Evolutionary conservation across 1,284 basidiomycete genomes (phyloP).

Genomic region (Irpex rosettiformis): DNA sequence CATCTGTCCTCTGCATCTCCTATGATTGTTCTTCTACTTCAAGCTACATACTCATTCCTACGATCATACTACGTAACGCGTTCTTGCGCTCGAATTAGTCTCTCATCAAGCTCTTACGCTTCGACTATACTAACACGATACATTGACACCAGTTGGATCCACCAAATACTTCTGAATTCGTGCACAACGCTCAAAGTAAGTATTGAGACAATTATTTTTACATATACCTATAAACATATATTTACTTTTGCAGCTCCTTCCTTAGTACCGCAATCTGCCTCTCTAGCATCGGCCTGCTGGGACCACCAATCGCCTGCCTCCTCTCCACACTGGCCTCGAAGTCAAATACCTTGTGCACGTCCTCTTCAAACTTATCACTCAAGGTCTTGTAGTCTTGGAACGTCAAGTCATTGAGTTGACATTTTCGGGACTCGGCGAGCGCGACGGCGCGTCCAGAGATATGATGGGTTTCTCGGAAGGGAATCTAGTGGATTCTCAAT

Average conservation of each 20-base stretch:
- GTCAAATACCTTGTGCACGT: conserved; percentile 82
- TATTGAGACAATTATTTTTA: no score
- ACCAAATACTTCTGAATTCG: no score
- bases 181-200: no score
- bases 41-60: no score
- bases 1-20: no score
- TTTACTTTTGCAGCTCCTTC: conserved; percentile 33
- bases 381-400: conserved; percentile 78
- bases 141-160: no score
- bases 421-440: conserved; percentile 81
- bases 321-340: conserved; percentile 97
- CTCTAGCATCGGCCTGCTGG: conserved; percentile 81
- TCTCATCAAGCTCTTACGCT: no score
- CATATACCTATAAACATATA: no score
- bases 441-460: conserved; percentile 96
- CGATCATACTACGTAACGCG: no score
- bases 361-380: conserved; percentile 77
- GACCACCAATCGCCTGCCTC: conserved; percentile 88
- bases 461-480: conserved; percentile 98
- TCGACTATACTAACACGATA: no score
- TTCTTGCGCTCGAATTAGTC: no score
- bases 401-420: conserved; percentile 79
- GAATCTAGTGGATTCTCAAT: conserved; percentile 45
- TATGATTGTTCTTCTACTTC: no score
- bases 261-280: conserved; percentile 80